Evolutionary conservation across 371 early-diverging fungal genomes (phyloP), one percentile per base, ranked within the genome.

Genomic region (Fennellomyces sp.): DNA sequence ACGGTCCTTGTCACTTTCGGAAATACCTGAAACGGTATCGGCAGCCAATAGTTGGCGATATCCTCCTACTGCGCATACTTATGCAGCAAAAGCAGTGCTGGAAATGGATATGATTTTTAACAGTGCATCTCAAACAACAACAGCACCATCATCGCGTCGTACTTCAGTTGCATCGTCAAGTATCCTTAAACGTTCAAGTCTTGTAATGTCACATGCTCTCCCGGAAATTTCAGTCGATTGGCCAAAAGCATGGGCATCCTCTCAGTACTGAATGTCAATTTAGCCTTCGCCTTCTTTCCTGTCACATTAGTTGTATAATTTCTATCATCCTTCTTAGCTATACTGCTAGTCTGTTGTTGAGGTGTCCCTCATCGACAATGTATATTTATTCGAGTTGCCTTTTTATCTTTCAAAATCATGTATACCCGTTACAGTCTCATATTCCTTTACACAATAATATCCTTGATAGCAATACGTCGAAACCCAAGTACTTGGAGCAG

Each of bases 101-200:
- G 59, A 59, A 59, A 59, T 59, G 38, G 50, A 59, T 6, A 23
- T 45, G 45, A 45, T 45, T 45, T 23, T 45, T 2, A 45, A 45
- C n/a, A 45, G 45, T 23, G 10, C 45, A 45, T 45, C 23, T 23
- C 5, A 5, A 21, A 8, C 45, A 45, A 8, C 45, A 21, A 15
- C 45, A 5, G 3, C 45, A 42, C 5, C 45, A 45, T 1, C 45
- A 21, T 21, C 45, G 5, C 45, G 45, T 45, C 17, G 45, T 11
- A 45, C 5, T 4, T 45, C 45, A 17, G 11, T 21, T 5, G 5
- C 2, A 11, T 45, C 45, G 8, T 17, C 45, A n/a, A n/a, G n/a
- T n/a, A n/a, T n/a, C n/a, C n/a, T n/a, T n/a, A n/a, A n/a, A n/a
- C n/a, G n/a, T n/a, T 45, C 45, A 1, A 45, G 17, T 5, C 23